These are phyloP conservation scores for Aspergillus egyptiacus DNA, from an alignment of 495 filamentous ascomycete genomes.

Conservation along the genomic window DNA sequence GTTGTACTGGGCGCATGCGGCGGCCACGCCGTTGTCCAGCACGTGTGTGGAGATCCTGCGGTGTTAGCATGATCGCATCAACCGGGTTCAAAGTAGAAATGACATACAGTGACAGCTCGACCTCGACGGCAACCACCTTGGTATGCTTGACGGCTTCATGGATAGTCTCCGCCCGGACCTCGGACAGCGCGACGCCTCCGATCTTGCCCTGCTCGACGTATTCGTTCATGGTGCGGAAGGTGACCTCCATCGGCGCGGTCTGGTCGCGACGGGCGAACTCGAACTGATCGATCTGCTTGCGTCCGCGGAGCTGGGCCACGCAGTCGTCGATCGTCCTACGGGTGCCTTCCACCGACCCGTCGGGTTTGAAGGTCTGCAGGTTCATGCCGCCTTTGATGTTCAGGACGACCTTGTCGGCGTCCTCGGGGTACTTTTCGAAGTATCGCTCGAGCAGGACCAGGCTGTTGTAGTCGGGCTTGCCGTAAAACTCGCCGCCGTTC, in stretches of 20 bases:
- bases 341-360: conserved; percentile 58
- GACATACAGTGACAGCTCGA: conserved; percentile 68
- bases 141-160: conserved; percentile 46
- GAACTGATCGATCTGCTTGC: conserved; percentile 79
- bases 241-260: conserved; percentile 53
- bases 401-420: conserved; percentile 54
- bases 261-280: conserved; percentile 69
- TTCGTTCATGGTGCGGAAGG: conserved; percentile 50
- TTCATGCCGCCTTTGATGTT: conserved; percentile 54
- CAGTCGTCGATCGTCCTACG: conserved; percentile 62
- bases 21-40: conserved; percentile 66
- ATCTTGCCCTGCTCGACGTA: conserved; percentile 72
- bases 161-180: conserved; percentile 69
- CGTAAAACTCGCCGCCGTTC: conserved; percentile 81
- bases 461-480: conserved; percentile 60
- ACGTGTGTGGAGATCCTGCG: conserved; percentile 43
- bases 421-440: conserved; percentile 54
- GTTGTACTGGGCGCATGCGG: conserved; percentile 60
- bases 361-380: conserved; percentile 30
- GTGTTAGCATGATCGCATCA: not conserved
- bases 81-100: not conserved
- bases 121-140: conserved; percentile 61
- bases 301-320: conserved; percentile 52
- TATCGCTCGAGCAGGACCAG: conserved; percentile 53
- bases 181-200: conserved; percentile 68